Percentiles rank a stretch among this genome's conserved stretches.
Evolutionary conservation across 495 filamentous ascomycete genomes (phyloP).

Genomic region (Penicillium fimorum): DNA sequence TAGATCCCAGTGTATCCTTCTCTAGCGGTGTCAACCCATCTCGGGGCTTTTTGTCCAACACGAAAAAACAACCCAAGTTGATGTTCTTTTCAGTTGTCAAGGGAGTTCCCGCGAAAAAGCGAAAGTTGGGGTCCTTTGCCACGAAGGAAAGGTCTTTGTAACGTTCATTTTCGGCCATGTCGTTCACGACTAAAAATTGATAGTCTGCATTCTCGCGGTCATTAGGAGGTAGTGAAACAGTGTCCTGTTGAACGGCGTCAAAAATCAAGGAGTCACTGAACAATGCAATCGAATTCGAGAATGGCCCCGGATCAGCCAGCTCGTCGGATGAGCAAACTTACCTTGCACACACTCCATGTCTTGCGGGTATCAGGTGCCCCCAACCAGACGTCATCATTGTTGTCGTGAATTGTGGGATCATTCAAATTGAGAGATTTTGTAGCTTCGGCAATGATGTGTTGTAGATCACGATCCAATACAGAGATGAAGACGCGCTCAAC

Average conservation of each 20-base stretch:
- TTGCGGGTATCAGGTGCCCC: constrained; percentile 36
- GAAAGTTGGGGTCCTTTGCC: constrained; percentile 39
- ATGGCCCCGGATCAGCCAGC: background rate
- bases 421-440: constrained; percentile 46
- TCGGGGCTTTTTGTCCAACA: constrained; percentile 54
- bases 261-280: background rate
- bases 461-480: constrained; percentile 54
- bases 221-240: constrained; percentile 38
- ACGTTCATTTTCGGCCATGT: constrained; percentile 41
- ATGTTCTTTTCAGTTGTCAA: constrained; percentile 65
- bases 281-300: background rate
- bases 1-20: constrained; percentile 41
- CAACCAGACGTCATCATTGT: constrained; percentile 31
- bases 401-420: constrained; percentile 27
- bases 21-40: constrained; percentile 35
- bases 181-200: constrained; percentile 39
- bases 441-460: constrained; percentile 54
- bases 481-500: constrained; percentile 40
- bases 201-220: constrained; percentile 25
- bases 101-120: constrained; percentile 50
- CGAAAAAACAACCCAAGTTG: constrained; percentile 68
- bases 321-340: constrained; percentile 22
- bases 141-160: constrained; percentile 46
- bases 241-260: constrained; percentile 22
- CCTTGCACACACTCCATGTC: constrained; percentile 48